Conservation (phyloP, 1,284 basidiomycete species). For the Bondarzewia mesenterica region DNA sequence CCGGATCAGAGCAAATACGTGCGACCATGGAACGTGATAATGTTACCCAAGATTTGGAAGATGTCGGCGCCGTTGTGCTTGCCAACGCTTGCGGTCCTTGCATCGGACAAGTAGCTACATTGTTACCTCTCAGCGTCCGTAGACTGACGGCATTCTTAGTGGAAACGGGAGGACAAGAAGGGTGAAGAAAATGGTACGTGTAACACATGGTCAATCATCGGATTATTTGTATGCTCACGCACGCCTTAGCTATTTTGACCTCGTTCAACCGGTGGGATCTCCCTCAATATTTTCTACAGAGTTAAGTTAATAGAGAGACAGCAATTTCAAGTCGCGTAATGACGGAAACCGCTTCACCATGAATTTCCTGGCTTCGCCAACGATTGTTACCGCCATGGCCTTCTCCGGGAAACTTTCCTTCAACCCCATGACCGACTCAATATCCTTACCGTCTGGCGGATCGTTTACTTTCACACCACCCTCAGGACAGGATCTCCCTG, state of each 20-base stretch:
- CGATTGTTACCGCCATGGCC: conserved; percentile 94
- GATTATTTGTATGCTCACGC: not conserved
- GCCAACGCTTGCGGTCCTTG: conserved; percentile 99
- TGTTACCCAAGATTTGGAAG: conserved; percentile 73
- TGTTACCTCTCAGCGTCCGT: conserved; percentile 2
- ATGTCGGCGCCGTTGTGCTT: conserved; percentile 86
- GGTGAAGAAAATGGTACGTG: conserved; percentile 86
- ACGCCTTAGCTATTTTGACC: conserved; percentile 76
- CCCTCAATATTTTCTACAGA: conserved; percentile 1
- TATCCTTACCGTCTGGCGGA: conserved; percentile 68
- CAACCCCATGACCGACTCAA: conserved; percentile 84
- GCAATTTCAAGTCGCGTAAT: conserved; percentile 95
- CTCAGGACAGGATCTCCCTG: conserved; percentile 77
- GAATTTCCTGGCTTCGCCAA: conserved; percentile 98
- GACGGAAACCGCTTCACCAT: conserved; percentile 94
- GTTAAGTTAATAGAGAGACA: conserved; percentile 15
- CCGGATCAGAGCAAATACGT: conserved; percentile 95
- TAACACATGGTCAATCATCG: not conserved
- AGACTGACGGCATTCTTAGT: conserved; percentile 35
- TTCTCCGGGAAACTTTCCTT: conserved; percentile 95
- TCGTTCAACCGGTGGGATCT: conserved; percentile 83
- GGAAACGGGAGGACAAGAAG: conserved; percentile 90
- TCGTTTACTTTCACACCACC: conserved; percentile 87
- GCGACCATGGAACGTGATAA: conserved; percentile 96
- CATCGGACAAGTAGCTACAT: conserved; percentile 74